Conservation (phyloP, 2,329 filamentous ascomycete species). For the Colletotrichum phormii region DNA sequence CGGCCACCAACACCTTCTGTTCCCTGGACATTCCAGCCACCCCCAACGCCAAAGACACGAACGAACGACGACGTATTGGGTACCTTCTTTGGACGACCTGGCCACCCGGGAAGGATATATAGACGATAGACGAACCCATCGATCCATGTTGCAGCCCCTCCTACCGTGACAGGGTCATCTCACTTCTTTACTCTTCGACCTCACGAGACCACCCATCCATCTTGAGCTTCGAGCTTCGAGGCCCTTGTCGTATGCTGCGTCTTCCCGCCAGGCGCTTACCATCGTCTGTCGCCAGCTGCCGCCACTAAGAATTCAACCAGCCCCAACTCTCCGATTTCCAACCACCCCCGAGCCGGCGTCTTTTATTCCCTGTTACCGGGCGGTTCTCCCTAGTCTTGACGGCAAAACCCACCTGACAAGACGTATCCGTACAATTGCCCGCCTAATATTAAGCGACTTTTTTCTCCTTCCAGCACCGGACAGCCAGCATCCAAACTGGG, state of each 20-base stretch:
- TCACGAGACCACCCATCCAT: conserved; percentile 32
- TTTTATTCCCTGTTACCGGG: neutral
- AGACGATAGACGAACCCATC: neutral
- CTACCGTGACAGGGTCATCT: conserved; percentile 5
- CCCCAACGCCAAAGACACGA: neutral
- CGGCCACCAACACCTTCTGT: neutral
- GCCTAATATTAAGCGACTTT: neutral
- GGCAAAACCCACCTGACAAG: neutral
- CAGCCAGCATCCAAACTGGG: neutral
- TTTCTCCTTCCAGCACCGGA: neutral
- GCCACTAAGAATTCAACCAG: conserved; percentile 25
- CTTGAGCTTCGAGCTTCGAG: conserved; percentile 7
- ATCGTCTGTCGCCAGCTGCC: conserved; percentile 33
- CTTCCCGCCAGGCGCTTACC: conserved; percentile 13
- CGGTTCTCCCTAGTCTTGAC: neutral
- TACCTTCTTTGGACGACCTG: neutral
- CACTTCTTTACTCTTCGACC: neutral
- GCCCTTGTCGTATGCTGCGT: neutral
- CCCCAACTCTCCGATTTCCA: conserved; percentile 6
- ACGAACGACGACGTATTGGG: conserved; percentile 4
- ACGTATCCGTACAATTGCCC: neutral
- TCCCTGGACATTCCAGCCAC: conserved; percentile 11
- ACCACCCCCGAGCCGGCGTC: neutral
- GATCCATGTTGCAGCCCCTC: conserved; percentile 24
- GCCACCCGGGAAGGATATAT: neutral